Conservation (phyloP, 305 asterid species). For the Fraxinus xanthoxyloides region DNA sequence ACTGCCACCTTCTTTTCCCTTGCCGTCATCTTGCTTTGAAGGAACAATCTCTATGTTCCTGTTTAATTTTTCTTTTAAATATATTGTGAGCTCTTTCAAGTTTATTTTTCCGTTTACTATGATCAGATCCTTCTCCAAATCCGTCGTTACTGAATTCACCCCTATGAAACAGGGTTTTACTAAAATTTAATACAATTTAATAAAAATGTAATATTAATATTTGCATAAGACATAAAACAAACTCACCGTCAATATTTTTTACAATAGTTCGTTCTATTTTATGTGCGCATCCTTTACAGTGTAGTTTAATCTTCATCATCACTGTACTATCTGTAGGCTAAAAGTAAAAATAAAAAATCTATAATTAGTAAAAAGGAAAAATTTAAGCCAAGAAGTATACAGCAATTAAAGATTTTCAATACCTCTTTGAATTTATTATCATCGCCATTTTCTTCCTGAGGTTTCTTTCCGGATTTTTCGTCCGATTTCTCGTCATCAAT, state of each 20-base stretch:
- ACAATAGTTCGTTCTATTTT: slow-evolving; percentile 55
- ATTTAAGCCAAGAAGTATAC: neutral
- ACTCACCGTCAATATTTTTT: slow-evolving; percentile 59
- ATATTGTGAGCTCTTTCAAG: slow-evolving; percentile 39
- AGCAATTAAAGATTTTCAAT: neutral
- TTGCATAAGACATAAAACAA: slow-evolving; percentile 1
- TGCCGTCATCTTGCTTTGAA: slow-evolving; percentile 30
- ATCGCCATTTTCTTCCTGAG: neutral
- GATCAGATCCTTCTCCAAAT: slow-evolving; percentile 54
- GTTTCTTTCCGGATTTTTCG: neutral
- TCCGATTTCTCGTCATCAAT: slow-evolving; percentile 15
- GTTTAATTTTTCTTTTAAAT: slow-evolving; percentile 51
- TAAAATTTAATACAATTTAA: neutral
- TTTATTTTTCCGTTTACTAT: slow-evolving; percentile 63
- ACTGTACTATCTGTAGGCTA: slow-evolving; percentile 52
- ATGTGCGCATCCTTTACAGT: slow-evolving; percentile 70
- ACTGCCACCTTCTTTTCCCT: slow-evolving; percentile 22
- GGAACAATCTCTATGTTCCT: slow-evolving; percentile 43
- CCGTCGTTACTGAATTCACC: slow-evolving; percentile 39
- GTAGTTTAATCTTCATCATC: slow-evolving; percentile 61
- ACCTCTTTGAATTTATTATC: slow-evolving; percentile 56
- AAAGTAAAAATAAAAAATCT: neutral
- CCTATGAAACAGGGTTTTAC: slow-evolving; percentile 30
- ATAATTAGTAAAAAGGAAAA: neutral
- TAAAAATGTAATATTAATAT: neutral